Percentiles rank a stretch among this genome's conserved stretches.
These are phyloP conservation scores for Garcia nutans DNA, from an alignment of 345 rosid genomes.

Conservation along the genomic window DNA sequence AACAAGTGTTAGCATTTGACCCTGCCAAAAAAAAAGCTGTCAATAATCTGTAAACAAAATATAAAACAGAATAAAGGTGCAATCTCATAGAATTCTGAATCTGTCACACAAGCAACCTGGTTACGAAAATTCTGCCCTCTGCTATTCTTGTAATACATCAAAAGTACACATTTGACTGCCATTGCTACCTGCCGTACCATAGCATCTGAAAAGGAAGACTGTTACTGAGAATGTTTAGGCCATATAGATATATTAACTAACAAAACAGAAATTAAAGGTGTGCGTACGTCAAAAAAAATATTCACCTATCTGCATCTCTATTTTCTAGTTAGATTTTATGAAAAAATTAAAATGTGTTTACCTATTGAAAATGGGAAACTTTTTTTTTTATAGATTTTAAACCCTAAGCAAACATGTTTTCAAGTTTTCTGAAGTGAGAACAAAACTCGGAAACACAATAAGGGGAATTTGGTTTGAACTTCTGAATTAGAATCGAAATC, in stretches of 20 bases:
- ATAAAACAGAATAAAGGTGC: background rate
- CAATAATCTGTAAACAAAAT: background rate
- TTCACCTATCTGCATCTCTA: background rate
- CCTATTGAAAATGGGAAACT: background rate
- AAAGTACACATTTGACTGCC: slow-evolving; percentile 53
- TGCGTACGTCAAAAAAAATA: background rate
- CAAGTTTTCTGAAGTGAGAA: background rate
- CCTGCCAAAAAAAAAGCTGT: slow-evolving; percentile 41
- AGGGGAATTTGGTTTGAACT: too few relatives aligned
- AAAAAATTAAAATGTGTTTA: background rate
- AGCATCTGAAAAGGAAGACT: slow-evolving; percentile 40
- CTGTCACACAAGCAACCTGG: slow-evolving; percentile 40
- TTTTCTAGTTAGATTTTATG: background rate
- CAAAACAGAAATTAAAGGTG: background rate
- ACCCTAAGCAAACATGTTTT: background rate
- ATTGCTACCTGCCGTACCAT: slow-evolving; percentile 56
- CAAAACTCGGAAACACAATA: background rate
- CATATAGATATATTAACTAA: background rate
- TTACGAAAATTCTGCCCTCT: slow-evolving; percentile 47
- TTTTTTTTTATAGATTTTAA: background rate
- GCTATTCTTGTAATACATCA: slow-evolving; percentile 56
- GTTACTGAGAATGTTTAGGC: background rate
- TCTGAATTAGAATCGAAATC: too few relatives aligned
- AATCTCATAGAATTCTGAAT: background rate
- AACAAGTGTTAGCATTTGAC: slow-evolving; percentile 76